Evolutionary conservation across 129 eudicot species (phyloP), one percentile per base, ranked within the genome.

Genomic region (Flaveria trinervia): DNA sequence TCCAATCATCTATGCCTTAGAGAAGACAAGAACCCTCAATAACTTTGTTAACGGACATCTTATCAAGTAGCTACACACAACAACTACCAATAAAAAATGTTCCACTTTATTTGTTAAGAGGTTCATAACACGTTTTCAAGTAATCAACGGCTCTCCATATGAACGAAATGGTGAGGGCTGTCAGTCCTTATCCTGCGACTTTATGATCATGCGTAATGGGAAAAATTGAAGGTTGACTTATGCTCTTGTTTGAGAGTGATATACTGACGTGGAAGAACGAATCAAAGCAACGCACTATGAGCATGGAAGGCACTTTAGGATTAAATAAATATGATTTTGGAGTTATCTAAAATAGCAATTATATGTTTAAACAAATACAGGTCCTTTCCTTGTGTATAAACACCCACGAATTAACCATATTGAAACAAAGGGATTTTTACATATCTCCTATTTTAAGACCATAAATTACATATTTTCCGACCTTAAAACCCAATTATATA

Each of bases 211-310:
- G 68, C 68, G 68, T 61, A 26, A 61, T 61, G 18, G 43, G 43
- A 25, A 36, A 36, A 36, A 61, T 61, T 61, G 28, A 14, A 61
- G 41, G 68, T 61, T 61, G 68, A 61, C 68, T 61, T 61, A 7
- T n/a, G 36, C 13, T 23, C 9, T 13, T 61, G 44, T 17, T 61
- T 28, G 43, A 26, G 68, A 61, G 68, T 61, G 41, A 10, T 28
- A 28, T 25, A 61, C 13, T n/a, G 68, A 61, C 68, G 68, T 61
- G 68, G 41, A 26, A 61, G 68, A 61, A 61, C 68, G 43, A 61
- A 61, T 61, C 9, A 61, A 61, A 61, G 10, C 43, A 4, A 61
- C 17, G 68, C 68, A 61, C 68, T 61, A 61, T 4, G 18, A 61
- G 43, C 67, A 13, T 25, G 43, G 13, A 26, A 39, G 67, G 4